A percentile compares a stretch with the other conserved stretches of the same genome.
Conservation (phyloP, 2,329 filamentous ascomycete species). For the Sporothrix variecibatus region DNA sequence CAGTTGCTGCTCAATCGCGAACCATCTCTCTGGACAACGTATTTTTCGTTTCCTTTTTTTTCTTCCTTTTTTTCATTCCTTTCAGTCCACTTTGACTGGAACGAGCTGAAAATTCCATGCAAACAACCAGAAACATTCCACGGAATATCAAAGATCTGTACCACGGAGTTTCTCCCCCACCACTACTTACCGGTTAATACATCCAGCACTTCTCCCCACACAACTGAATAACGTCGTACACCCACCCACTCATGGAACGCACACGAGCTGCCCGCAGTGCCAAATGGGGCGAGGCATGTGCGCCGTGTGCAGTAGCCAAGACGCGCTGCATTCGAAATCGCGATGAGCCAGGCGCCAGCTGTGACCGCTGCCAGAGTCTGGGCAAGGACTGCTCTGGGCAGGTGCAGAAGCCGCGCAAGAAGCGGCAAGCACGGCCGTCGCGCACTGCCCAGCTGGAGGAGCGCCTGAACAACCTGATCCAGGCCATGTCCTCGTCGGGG, state of each 20-base stretch:
- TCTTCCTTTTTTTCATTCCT: background rate
- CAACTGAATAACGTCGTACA: background rate
- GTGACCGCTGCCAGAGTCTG: slow-evolving; percentile 13
- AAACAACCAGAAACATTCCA: background rate
- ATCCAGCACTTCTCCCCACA: no score
- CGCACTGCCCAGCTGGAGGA: background rate
- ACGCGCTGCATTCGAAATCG: slow-evolving; percentile 12
- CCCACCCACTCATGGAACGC: background rate
- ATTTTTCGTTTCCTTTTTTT: background rate
- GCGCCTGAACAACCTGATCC: slow-evolving; percentile 10
- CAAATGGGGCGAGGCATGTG: slow-evolving; percentile 18
- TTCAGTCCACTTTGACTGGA: background rate
- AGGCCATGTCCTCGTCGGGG: slow-evolving; percentile 3
- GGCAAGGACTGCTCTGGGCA: slow-evolving; percentile 13
- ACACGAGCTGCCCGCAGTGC: background rate
- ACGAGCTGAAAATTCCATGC: background rate
- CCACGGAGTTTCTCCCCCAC: no score
- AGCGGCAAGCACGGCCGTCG: slow-evolving; percentile 2
- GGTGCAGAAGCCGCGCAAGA: slow-evolving; percentile 8
- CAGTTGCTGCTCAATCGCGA: no score
- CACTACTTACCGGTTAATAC: background rate
- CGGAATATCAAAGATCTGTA: background rate
- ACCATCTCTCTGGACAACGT: no score
- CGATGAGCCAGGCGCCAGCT: background rate
- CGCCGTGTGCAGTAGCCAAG: slow-evolving; percentile 15